Conservation (phyloP, 1,139 yeast genomes). For the Meyerozyma athensensis region DNA sequence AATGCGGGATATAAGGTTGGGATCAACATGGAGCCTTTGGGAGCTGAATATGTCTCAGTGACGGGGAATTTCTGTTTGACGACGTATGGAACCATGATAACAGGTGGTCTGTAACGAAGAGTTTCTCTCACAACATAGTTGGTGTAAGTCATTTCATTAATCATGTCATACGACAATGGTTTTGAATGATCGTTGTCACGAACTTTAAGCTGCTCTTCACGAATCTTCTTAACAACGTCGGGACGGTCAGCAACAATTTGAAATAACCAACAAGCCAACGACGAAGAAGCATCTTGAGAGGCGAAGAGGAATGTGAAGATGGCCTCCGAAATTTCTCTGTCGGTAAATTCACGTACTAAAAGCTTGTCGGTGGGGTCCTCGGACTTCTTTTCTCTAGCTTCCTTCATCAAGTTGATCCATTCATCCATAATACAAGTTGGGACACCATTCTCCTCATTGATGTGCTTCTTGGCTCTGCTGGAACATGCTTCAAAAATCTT, state of each 20-base stretch:
- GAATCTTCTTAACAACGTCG: slow-evolving; percentile 74
- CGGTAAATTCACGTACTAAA: slow-evolving; percentile 76
- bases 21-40: slow-evolving; percentile 95
- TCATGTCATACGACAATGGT: slow-evolving; percentile 63
- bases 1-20: slow-evolving; percentile 94
- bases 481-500: slow-evolving; percentile 85
- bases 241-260: slow-evolving; percentile 95
- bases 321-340: slow-evolving; percentile 92
- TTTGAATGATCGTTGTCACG: slow-evolving; percentile 69
- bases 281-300: slow-evolving; percentile 95
- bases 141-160: slow-evolving; percentile 84
- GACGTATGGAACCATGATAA: slow-evolving; percentile 94
- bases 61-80: slow-evolving; percentile 84
- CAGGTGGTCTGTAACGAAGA: slow-evolving; percentile 95
- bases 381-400: slow-evolving; percentile 55
- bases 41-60: slow-evolving; percentile 78
- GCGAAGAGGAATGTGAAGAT: slow-evolving; percentile 95
- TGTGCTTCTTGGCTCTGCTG: slow-evolving; percentile 73
- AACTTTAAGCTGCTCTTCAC: slow-evolving; percentile 85
- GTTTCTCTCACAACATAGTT: slow-evolving; percentile 87
- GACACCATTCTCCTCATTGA: slow-evolving; percentile 65
- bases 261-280: slow-evolving; percentile 98
- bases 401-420: slow-evolving; percentile 84
- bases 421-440: slow-evolving; percentile 92
- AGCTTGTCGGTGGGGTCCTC: slow-evolving; percentile 35